phyloP scores from a whole-genome alignment of 176 grass and related monocot genomes.

The Guadua angustifolia region DNA sequence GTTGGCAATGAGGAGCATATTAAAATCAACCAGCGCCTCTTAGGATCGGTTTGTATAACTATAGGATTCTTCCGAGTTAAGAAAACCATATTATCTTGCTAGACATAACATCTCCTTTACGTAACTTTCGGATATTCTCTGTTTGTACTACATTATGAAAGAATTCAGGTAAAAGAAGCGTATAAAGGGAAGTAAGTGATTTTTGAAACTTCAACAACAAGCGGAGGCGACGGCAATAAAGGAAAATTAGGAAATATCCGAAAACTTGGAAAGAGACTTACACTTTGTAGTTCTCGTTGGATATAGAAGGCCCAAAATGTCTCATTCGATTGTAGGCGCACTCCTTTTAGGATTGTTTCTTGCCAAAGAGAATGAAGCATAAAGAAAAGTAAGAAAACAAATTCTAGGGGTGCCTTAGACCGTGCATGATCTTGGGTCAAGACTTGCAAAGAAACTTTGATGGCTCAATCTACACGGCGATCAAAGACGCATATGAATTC shows the following conservation, averaged over 20 bases:
- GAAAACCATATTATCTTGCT: neutral
- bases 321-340: constrained; percentile 79
- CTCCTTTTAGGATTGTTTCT: constrained; percentile 97
- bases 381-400: constrained; percentile 25
- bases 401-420: neutral
- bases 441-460: neutral
- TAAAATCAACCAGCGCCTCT: neutral
- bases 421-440: neutral
- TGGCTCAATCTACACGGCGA: neutral
- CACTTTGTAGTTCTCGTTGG: constrained; percentile 99
- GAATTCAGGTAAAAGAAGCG: neutral
- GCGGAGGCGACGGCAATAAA: neutral
- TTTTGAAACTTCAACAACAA: neutral
- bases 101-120: neutral
- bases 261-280: constrained; percentile 51
- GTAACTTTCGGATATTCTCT: neutral
- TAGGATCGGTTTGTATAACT: neutral
- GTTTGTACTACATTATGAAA: neutral
- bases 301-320: constrained; percentile 92
- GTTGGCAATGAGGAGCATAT: neutral
- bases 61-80: neutral
- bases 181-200: neutral
- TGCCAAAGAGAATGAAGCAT: constrained; percentile 49
- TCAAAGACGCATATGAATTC: neutral
- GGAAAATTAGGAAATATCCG: neutral